Evolutionary conservation across 306 rosid species (phyloP), one percentile per base, ranked within the genome.

Genomic region (Vigna hirtella): DNA sequence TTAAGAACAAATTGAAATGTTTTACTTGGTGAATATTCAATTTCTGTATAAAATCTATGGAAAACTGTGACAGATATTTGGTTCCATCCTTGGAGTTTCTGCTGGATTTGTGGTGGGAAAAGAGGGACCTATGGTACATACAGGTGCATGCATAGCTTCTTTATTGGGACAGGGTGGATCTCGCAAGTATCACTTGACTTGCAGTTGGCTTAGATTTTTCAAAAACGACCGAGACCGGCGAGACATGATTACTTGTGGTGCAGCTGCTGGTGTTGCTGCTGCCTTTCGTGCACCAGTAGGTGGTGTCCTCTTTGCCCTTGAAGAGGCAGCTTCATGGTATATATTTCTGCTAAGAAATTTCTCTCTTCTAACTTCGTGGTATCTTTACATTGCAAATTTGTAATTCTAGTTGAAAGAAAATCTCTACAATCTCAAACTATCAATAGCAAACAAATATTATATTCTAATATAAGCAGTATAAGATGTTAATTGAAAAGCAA

Each of bases 291-390:
- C 97, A 50, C 97, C 98, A 30, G 97, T 93, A 38, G 98, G 98
- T 28, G 98, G 98, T 22, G 97, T 93, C 72, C 98, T 93, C 70
- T 93, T 93, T 81, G 94, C 97, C 62, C 93, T 93, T 53, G 97
- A 93, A 89, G 98, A 93, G 78, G 98, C 93, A 38, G 98, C 98
- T 93, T 88, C 98, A 72, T 93, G 98, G 98, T 93, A 77, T 80
- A 79, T 79, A 75, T 82, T 79, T 75, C 78, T 83, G 69, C 66
- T 73, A 30, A 72, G 63, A 55, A 15, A 26, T 70, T 42, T 32
- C 40, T 32, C 70, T 53, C 38, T 64, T 64, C 65, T 82, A 30
- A 63, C 28, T 47, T 72, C 73, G 36, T 55, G 76, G 28, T 48
- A 20, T 48, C 76, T 63, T 40, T 51, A 28, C 26, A 22, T 67